Evolutionary conservation across 139 green algal genomes (phyloP).

Genomic region (Chlamydomonas asymmetrica): DNA sequence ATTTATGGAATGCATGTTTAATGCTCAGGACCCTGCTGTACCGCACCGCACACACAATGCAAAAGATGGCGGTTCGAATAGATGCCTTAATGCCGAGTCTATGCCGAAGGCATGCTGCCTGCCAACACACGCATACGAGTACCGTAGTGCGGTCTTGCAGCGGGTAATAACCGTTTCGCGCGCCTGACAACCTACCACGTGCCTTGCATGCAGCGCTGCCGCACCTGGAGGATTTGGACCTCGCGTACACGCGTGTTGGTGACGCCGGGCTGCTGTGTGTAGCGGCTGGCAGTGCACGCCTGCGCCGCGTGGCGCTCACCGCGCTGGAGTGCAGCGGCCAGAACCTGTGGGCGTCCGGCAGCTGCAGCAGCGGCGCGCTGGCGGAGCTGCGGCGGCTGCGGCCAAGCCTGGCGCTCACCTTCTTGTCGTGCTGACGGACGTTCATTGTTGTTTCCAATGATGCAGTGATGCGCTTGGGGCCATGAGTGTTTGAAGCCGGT

Average conservation of each 20-base stretch:
- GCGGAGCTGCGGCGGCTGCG: conserved; percentile 9
- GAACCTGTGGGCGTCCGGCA: conserved; percentile 19
- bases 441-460: no score
- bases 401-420: background rate
- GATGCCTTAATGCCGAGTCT: background rate
- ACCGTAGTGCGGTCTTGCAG: background rate
- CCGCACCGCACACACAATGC: background rate
- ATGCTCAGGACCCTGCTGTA: background rate
- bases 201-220: background rate
- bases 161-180: background rate
- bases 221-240: background rate
- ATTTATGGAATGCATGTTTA: no score
- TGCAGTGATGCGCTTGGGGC: no score
- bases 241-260: conserved; percentile 4
- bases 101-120: no score
- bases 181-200: background rate
- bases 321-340: background rate
- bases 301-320: conserved; percentile 3
- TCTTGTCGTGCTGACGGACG: conserved; percentile 3
- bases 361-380: conserved; percentile 11
- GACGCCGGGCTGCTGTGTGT: conserved; percentile 11
- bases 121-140: background rate
- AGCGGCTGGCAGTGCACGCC: background rate
- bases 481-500: no score
- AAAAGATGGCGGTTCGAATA: background rate